phyloP scores from a whole-genome alignment of 139 green algal genomes.

The Closterium sp. region DNA sequence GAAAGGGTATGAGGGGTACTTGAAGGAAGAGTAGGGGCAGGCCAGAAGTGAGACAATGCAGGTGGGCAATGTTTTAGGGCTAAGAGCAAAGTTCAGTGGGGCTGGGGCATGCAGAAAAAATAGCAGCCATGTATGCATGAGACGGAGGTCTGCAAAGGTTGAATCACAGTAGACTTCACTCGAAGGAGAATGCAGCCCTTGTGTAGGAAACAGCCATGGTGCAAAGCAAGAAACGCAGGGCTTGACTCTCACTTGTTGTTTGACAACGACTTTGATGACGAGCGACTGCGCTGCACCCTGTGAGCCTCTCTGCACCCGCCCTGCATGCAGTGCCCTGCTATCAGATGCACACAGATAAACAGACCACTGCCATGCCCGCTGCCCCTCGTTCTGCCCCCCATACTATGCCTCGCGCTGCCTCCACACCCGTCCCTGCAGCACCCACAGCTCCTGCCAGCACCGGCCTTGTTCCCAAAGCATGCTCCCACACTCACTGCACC shows the following conservation, averaged over 20 bases:
- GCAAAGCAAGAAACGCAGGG: background rate
- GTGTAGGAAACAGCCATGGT: background rate
- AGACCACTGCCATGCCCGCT: background rate
- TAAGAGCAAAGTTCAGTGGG: too few species aligned
- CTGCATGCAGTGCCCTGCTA: background rate
- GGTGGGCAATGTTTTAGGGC: too few species aligned
- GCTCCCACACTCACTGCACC: too few species aligned
- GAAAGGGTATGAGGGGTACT: too few species aligned
- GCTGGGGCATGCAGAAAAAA: too few species aligned
- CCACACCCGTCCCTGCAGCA: background rate
- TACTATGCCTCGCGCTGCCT: too few species aligned
- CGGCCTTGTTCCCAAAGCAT: too few species aligned
- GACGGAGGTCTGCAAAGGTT: background rate
- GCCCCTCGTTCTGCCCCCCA: background rate
- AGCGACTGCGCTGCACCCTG: background rate
- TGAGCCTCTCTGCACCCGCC: background rate
- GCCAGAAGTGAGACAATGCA: too few species aligned
- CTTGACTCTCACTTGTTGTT: background rate
- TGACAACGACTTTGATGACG: background rate
- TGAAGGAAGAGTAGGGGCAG: too few species aligned
- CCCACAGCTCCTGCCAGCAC: background rate
- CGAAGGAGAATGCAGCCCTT: background rate
- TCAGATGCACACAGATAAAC: background rate
- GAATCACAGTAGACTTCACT: background rate
- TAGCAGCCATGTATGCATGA: too few species aligned